Percentiles rank a stretch among this genome's conserved stretches.
phyloP scores from a whole-genome alignment of 441 rosid species.

The Melastoma candidum region DNA sequence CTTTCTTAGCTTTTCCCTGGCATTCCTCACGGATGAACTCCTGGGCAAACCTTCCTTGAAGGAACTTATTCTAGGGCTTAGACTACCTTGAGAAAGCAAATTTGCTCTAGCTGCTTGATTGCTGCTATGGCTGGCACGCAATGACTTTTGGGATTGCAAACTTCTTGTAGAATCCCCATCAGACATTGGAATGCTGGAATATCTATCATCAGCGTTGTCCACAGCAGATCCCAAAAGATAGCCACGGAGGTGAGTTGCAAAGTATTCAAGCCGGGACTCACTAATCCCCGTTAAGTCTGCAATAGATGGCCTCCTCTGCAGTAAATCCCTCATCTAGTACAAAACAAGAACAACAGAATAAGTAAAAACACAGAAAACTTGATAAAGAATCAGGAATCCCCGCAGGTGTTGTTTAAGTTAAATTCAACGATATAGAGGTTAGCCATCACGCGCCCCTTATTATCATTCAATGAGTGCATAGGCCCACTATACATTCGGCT shows the following conservation, averaged over 20 bases:
- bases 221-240: conserved; percentile 59
- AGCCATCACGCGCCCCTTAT: too few relatives aligned
- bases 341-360: conserved; percentile 5
- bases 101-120: conserved; percentile 33
- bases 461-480: too few relatives aligned
- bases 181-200: conserved; percentile 11
- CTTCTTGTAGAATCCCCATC: background rate
- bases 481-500: too few relatives aligned
- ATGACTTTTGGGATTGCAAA: conserved; percentile 26
- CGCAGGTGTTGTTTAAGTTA: too few relatives aligned
- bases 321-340: conserved; percentile 66
- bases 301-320: conserved; percentile 72
- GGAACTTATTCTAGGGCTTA: conserved; percentile 72
- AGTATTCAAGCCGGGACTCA: conserved; percentile 69
- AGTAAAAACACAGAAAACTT: conserved; percentile 3
- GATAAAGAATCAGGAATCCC: too few relatives aligned
- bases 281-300: conserved; percentile 87
- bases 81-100: conserved; percentile 50
- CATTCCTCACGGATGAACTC: conserved; percentile 36
- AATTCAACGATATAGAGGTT: too few relatives aligned
- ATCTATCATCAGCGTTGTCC: conserved; percentile 23
- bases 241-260: conserved; percentile 70
- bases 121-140: conserved; percentile 34
- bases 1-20: conserved; percentile 57
- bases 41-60: conserved; percentile 54